Evolutionary conservation across 2,329 filamentous ascomycete genomes (phyloP).

Genomic region (Sphaerulina musiva): DNA sequence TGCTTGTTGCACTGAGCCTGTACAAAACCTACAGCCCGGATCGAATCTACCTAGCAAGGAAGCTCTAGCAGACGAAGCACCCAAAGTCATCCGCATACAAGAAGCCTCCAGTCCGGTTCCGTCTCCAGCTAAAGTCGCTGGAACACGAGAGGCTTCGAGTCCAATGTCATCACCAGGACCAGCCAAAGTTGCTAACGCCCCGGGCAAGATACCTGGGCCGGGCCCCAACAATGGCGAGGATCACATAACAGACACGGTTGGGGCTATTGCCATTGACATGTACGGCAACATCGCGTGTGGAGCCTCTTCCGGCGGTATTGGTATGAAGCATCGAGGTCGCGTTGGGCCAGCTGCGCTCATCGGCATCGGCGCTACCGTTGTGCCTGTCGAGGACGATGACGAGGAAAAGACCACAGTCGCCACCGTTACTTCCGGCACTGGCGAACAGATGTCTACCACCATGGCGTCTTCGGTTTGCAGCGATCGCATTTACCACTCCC

Average conservation of each 20-base stretch:
- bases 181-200: neutral
- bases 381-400: slow-evolving; percentile 69
- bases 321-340: slow-evolving; percentile 92
- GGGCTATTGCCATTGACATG: slow-evolving; percentile 85
- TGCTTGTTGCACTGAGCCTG: neutral
- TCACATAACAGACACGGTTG: slow-evolving; percentile 85
- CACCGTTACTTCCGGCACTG: slow-evolving; percentile 85
- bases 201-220: slow-evolving; percentile 2
- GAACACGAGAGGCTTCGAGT: neutral
- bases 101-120: neutral
- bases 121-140: neutral
- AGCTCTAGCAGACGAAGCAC: neutral
- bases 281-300: slow-evolving; percentile 84
- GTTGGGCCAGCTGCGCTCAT: slow-evolving; percentile 89
- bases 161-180: neutral
- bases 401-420: slow-evolving; percentile 65
- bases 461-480: slow-evolving; percentile 84
- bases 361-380: slow-evolving; percentile 80
- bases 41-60: neutral
- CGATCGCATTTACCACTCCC: slow-evolving; percentile 67
- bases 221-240: slow-evolving; percentile 39
- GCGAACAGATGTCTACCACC: slow-evolving; percentile 95
- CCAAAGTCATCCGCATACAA: neutral
- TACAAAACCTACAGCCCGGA: neutral
- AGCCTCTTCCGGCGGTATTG: slow-evolving; percentile 94